Evolutionary conservation across 805 yeast genomes (phyloP).

Genomic region (Candida sonorensis): DNA sequence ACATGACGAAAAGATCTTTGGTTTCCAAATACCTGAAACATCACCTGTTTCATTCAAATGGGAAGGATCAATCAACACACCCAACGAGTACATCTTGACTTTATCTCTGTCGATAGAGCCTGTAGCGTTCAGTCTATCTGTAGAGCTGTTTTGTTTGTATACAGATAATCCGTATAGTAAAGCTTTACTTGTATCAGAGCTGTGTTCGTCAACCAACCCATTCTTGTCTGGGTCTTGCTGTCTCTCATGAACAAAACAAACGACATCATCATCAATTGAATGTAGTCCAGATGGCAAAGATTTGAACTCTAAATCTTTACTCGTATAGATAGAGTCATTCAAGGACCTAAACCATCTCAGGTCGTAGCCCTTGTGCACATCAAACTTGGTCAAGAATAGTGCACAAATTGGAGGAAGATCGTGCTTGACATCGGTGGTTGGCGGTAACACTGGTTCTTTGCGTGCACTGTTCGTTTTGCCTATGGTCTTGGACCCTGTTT

Average conservation of each 20-base stretch:
- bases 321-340: slow-evolving; percentile 19
- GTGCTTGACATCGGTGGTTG: background rate
- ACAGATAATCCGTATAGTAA: slow-evolving; percentile 44
- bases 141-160: slow-evolving; percentile 35
- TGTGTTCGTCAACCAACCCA: no score
- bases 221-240: no score
- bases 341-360: slow-evolving; percentile 35
- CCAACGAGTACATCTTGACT: slow-evolving; percentile 59
- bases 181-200: slow-evolving; percentile 12
- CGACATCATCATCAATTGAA: slow-evolving; percentile 40
- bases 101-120: slow-evolving; percentile 31
- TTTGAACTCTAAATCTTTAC: slow-evolving; percentile 50
- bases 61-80: slow-evolving; percentile 46
- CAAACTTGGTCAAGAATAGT: slow-evolving; percentile 44
- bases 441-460: background rate
- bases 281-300: slow-evolving; percentile 69
- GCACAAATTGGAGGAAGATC: slow-evolving; percentile 30
- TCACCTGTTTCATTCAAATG: slow-evolving; percentile 10
- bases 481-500: no score
- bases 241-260: slow-evolving; percentile 43
- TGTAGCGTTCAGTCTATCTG: slow-evolving; percentile 9
- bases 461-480: no score
- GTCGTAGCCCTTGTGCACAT: slow-evolving; percentile 44
- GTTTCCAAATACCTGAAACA: slow-evolving; percentile 29
- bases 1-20: slow-evolving; percentile 33